These are phyloP conservation scores for Cladobotryum protrusum DNA, from an alignment of 2,329 filamentous ascomycete genomes.

Conservation along the genomic window DNA sequence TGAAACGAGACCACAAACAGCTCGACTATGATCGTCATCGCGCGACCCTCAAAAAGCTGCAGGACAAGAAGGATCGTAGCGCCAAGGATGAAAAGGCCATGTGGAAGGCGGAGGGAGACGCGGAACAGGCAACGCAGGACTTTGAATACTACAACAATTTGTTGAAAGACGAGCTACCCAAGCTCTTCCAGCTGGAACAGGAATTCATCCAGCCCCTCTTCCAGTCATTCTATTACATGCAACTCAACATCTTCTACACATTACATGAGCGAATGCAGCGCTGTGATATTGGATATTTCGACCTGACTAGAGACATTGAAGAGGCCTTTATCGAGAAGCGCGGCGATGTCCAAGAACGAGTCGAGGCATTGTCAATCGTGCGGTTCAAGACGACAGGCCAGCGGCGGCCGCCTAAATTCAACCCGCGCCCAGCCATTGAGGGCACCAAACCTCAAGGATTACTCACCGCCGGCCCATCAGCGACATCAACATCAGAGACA, in stretches of 20 bases:
- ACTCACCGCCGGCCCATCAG: constrained; percentile 41
- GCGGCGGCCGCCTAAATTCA: constrained; percentile 53
- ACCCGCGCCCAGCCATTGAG: constrained; percentile 48
- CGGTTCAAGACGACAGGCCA: constrained; percentile 87
- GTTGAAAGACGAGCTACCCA: constrained; percentile 90
- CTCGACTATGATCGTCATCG: constrained; percentile 91
- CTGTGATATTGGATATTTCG: constrained; percentile 96
- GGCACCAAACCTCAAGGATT: constrained; percentile 42
- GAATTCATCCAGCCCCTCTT: constrained; percentile 97
- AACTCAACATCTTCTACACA: constrained; percentile 98
- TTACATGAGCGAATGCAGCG: constrained; percentile 96
- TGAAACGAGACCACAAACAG: constrained; percentile 95
- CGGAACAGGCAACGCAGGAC: constrained; percentile 87
- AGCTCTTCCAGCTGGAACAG: constrained; percentile 80
- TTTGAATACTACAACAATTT: constrained; percentile 98
- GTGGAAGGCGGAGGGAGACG: constrained; percentile 89
- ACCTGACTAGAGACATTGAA: constrained; percentile 83
- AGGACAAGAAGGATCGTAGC: constrained; percentile 95
- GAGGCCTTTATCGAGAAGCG: constrained; percentile 86
- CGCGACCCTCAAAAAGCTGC: constrained; percentile 79
- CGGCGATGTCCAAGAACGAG: constrained; percentile 75
- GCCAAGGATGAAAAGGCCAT: constrained; percentile 96
- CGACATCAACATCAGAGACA: constrained; percentile 16
- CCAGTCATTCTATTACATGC: constrained; percentile 99
- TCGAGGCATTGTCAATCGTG: constrained; percentile 78